A percentile compares a stretch with the other conserved stretches of the same genome.
phyloP scores from a whole-genome alignment of 768 basidiomycete species.

The Mycena latifolia region DNA sequence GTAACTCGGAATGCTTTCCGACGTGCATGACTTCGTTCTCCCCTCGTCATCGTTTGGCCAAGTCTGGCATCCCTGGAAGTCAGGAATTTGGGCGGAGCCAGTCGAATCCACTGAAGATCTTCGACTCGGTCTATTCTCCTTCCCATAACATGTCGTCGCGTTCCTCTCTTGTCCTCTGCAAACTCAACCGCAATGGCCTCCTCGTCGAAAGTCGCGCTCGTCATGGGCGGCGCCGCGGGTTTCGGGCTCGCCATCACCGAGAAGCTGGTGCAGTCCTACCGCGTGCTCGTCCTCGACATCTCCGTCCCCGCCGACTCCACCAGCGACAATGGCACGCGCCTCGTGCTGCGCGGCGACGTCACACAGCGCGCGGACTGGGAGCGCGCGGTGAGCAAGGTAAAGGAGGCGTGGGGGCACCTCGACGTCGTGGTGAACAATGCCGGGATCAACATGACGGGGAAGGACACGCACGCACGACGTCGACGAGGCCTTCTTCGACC shows the following conservation, averaged over 20 bases:
- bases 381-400: slow-evolving; percentile 5
- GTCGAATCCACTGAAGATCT: too few species aligned
- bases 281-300: slow-evolving; percentile 20
- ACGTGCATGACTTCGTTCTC: too few species aligned
- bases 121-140: too few species aligned
- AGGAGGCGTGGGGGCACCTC: slow-evolving; percentile 16
- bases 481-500: slow-evolving; percentile 24
- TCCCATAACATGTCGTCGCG: too few species aligned
- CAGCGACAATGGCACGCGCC: background rate
- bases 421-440: slow-evolving; percentile 23
- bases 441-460: slow-evolving; percentile 23
- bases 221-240: slow-evolving; percentile 18
- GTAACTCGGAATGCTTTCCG: too few species aligned
- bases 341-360: slow-evolving; percentile 16
- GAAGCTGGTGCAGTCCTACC: slow-evolving; percentile 15
- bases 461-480: slow-evolving; percentile 20
- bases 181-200: background rate
- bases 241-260: slow-evolving; percentile 21
- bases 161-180: too few species aligned
- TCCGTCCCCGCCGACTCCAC: slow-evolving; percentile 12
- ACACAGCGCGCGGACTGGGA: slow-evolving; percentile 8
- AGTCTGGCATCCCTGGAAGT: too few species aligned
- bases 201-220: slow-evolving; percentile 13
- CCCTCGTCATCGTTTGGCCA: too few species aligned
- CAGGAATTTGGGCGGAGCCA: too few species aligned